Base-by-base conservation (phyloP, 257 asterid species). In the Solanum commersonii region DNA sequence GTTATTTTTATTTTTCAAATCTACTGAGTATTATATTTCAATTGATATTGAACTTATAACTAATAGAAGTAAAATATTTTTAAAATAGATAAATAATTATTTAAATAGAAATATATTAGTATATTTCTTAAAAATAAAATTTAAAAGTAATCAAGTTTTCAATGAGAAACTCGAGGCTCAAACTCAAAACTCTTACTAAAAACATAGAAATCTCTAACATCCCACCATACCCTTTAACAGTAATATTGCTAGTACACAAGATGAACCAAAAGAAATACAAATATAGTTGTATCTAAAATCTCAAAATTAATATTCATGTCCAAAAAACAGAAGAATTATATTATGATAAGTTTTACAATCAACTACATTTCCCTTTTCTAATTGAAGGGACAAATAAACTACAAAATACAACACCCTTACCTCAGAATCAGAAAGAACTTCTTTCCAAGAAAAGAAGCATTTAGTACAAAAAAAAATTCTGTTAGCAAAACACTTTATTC, bases 401-500 rank as follows among this genome's bases (percentile, higher is more conserved):
- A 81, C 70, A 81, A 29, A 81, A 29, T 81, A 46, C 68, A 81
- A 49, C 25, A 81, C 85, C 44, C 70, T 81, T 81, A 9, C 85
- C 85, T 37, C 18, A 29, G 70, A 46, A 46, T 37, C 18, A 29
- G 70, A 81, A 49, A 46, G 29, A 46, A 16, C 60, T 29, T 16
- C 85, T 81, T 81, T 29, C 70, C 68, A 81, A 46, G 85, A 46
- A 81, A 81, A 81, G 40, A 46, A 29, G 85, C 27, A 81, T 81
- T 81, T 78, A 77, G 38, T 67, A 88, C 87, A 52, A 70, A 83
- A 71, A 82, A 71, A 68, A 42, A 29, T 16, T 86, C 14, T 87
- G 87, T 78, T 70, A 87, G 90, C 92, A 68, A 82, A 46, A 83
- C 90, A 38, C 90, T 81, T 94, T 91, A 91, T 95, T 93, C 84